These are phyloP conservation scores for Aphanomyces astaci DNA, from an alignment of 352 stramenopile species.

Conservation along the genomic window DNA sequence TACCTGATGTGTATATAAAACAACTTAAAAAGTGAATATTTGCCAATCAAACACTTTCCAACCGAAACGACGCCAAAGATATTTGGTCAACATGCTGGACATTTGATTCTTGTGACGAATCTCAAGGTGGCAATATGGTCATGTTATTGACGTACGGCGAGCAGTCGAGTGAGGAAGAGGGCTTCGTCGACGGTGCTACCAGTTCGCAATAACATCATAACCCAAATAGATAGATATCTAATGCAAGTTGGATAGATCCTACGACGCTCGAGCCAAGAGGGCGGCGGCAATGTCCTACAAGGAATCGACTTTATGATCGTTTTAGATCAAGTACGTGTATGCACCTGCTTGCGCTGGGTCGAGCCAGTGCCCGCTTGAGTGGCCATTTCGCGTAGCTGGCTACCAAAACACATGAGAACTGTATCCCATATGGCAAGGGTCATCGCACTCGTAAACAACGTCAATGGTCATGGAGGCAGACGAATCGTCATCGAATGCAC, in stretches of 20 bases:
- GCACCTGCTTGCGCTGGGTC: slow-evolving; percentile 42
- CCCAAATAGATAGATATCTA: no score
- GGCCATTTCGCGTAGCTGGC: slow-evolving; percentile 46
- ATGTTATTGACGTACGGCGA: slow-evolving; percentile 67
- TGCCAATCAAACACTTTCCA: no score
- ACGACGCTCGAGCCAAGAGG: slow-evolving; percentile 43
- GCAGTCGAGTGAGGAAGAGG: slow-evolving; percentile 54
- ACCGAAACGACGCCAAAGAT: no score
- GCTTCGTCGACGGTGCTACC: slow-evolving; percentile 46
- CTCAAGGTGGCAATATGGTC: no score
- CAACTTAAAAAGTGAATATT: no score
- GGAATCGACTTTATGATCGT: neutral
- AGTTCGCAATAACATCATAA: no score
- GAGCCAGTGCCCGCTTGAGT: slow-evolving; percentile 50
- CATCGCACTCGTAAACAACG: slow-evolving; percentile 35
- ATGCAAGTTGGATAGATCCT: no score
- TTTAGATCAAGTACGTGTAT: neutral
- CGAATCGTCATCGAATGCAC: neutral
- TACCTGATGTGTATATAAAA: no score
- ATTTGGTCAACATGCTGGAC: no score
- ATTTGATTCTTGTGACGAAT: no score
- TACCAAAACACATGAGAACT: neutral
- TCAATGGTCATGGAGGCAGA: slow-evolving; percentile 33
- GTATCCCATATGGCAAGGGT: neutral
- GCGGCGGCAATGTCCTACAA: slow-evolving; percentile 37